These are phyloP conservation scores for Talaromyces ruber DNA, from an alignment of 495 filamentous ascomycete species.

Conservation along the genomic window DNA sequence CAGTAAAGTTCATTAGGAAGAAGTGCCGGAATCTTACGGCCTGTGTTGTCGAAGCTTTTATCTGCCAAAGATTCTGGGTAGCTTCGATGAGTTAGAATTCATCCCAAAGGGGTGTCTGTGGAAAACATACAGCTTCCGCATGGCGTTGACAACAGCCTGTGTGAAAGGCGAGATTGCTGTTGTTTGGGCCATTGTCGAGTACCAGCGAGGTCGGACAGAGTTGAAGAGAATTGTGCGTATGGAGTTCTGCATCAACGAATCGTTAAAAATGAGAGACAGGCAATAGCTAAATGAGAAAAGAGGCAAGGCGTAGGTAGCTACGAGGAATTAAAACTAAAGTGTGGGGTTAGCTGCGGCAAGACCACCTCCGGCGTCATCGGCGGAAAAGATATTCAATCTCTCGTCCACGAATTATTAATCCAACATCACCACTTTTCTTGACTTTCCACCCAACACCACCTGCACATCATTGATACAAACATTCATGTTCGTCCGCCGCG, in stretches of 20 bases:
- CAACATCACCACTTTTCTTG: neutral
- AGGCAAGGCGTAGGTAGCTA: neutral
- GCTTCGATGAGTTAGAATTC: constrained; percentile 32
- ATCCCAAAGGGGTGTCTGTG: neutral
- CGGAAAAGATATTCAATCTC: neutral
- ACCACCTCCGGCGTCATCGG: constrained; percentile 5
- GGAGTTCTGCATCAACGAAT: neutral
- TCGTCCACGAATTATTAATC: neutral
- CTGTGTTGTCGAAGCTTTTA: constrained; percentile 89
- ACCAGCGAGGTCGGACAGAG: constrained; percentile 10
- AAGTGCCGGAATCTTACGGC: constrained; percentile 42
- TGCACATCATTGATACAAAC: neutral
- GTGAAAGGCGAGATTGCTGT: constrained; percentile 53
- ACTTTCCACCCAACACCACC: neutral
- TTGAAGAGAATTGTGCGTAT: neutral
- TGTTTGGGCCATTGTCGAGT: constrained; percentile 25
- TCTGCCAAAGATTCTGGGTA: constrained; percentile 88
- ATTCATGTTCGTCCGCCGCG: constrained; percentile 5
- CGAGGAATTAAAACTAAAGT: neutral
- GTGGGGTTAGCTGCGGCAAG: constrained; percentile 1
- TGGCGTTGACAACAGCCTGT: constrained; percentile 65
- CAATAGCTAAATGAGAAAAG: neutral
- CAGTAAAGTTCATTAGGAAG: neutral
- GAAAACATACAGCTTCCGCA: constrained; percentile 67
- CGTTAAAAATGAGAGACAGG: neutral